These are phyloP conservation scores for Epichloe festucae DNA, from an alignment of 2,329 filamentous ascomycete genomes.

Conservation along the genomic window DNA sequence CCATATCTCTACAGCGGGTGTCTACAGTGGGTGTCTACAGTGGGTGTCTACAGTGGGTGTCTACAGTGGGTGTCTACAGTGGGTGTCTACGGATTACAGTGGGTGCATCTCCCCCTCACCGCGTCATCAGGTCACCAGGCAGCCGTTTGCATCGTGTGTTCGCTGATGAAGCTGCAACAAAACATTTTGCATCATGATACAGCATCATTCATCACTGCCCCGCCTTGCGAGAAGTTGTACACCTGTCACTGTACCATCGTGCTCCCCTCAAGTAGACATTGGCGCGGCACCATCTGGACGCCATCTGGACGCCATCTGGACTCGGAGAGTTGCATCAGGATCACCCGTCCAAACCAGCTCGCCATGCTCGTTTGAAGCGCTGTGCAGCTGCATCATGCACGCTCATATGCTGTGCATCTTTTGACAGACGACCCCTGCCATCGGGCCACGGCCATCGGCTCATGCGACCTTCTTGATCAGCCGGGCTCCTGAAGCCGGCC, in stretches of 20 bases:
- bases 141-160: too few relatives aligned
- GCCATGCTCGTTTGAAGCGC: neutral
- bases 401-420: constrained; percentile 4
- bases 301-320: too few relatives aligned
- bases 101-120: too few relatives aligned
- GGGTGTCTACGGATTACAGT: too few relatives aligned
- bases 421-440: neutral
- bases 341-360: neutral
- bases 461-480: neutral
- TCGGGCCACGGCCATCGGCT: constrained; percentile 1
- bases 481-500: neutral
- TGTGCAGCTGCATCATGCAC: constrained; percentile 6
- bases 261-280: neutral
- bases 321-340: neutral
- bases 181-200: too few relatives aligned
- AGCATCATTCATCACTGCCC: too few relatives aligned
- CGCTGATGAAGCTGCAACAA: too few relatives aligned
- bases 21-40: too few relatives aligned
- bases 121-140: too few relatives aligned
- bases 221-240: neutral
- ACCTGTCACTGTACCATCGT: neutral
- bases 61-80: too few relatives aligned
- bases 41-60: too few relatives aligned
- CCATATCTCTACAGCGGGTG: too few relatives aligned
- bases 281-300: neutral